Evolutionary conservation across 257 asterid species (phyloP).

Genomic region (Haberlea rhodopensis): DNA sequence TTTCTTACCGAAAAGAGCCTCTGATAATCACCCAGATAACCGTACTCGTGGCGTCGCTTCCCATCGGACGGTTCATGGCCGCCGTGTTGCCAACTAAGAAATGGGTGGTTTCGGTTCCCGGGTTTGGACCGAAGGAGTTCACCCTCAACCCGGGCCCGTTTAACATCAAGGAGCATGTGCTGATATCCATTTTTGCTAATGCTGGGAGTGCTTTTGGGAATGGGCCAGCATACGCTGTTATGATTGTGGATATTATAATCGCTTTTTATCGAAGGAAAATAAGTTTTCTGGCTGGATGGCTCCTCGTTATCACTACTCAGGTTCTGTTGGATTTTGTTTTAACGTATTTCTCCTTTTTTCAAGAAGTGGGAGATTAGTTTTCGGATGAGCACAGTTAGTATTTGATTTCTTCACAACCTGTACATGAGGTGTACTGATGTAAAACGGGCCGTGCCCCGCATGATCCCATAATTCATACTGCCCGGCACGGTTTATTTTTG

Average conservation of each 20-base stretch:
- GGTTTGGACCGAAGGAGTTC: slow-evolving; percentile 43
- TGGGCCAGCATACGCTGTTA: slow-evolving; percentile 79
- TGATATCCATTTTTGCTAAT: slow-evolving; percentile 69
- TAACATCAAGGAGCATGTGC: slow-evolving; percentile 79
- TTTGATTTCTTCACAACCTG: too few species aligned
- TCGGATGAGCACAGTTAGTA: too few species aligned
- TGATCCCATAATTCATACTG: too few species aligned
- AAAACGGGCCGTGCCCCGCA: too few species aligned
- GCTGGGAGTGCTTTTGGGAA: slow-evolving; percentile 75
- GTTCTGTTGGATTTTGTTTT: slow-evolving; percentile 22
- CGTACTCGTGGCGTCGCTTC: slow-evolving; percentile 59
- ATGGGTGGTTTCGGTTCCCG: slow-evolving; percentile 45
- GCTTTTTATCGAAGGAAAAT: slow-evolving; percentile 61
- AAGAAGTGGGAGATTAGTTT: too few species aligned
- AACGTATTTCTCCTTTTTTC: too few species aligned
- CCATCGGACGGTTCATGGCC: slow-evolving; percentile 78
- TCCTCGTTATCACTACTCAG: slow-evolving; percentile 77
- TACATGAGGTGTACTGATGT: too few species aligned
- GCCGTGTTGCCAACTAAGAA: slow-evolving; percentile 47
- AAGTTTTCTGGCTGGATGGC: slow-evolving; percentile 63
- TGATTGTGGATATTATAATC: slow-evolving; percentile 60
- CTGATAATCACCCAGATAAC: slow-evolving; percentile 67
- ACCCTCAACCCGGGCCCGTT: slow-evolving; percentile 83
- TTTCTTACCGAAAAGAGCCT: slow-evolving; percentile 62
- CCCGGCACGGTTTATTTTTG: too few species aligned